phyloP scores from a whole-genome alignment of 2,329 filamentous ascomycete genomes.

The Pleurostoma richardsiae region DNA sequence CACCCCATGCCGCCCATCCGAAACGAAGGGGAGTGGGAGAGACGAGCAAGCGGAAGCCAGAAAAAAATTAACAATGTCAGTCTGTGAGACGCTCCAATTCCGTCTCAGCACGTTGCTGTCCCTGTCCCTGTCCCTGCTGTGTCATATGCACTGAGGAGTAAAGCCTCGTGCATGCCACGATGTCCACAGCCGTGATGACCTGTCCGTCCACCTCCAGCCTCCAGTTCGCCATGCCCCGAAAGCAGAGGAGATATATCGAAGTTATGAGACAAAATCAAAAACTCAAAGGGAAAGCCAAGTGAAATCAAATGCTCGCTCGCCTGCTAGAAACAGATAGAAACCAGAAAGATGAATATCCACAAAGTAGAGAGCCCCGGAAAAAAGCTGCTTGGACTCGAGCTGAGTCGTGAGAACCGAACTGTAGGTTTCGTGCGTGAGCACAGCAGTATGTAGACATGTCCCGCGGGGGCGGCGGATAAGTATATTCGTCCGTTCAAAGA shows the following conservation, averaged over 20 bases:
- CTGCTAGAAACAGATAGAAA: slow-evolving; percentile 18
- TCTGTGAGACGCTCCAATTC: not conserved
- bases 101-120: not conserved
- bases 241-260: not conserved
- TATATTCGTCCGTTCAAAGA: not conserved
- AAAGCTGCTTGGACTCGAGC: not conserved
- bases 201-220: not conserved
- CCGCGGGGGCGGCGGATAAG: not conserved
- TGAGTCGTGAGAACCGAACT: not conserved
- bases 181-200: not conserved
- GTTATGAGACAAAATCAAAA: slow-evolving; percentile 14
- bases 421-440: not conserved
- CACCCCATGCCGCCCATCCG: too few relatives aligned
- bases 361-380: not conserved
- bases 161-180: not conserved
- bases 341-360: not conserved
- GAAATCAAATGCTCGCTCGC: slow-evolving; percentile 32
- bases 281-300: slow-evolving; percentile 1
- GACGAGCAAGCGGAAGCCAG: too few relatives aligned
- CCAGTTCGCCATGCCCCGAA: not conserved
- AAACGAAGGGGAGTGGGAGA: too few relatives aligned
- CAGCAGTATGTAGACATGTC: not conserved
- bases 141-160: not conserved
- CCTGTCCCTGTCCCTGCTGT: too few relatives aligned
- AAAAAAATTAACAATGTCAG: too few relatives aligned